phyloP scores from a whole-genome alignment of 169 alveolate genomes.

The Eimeria maxima region DNA sequence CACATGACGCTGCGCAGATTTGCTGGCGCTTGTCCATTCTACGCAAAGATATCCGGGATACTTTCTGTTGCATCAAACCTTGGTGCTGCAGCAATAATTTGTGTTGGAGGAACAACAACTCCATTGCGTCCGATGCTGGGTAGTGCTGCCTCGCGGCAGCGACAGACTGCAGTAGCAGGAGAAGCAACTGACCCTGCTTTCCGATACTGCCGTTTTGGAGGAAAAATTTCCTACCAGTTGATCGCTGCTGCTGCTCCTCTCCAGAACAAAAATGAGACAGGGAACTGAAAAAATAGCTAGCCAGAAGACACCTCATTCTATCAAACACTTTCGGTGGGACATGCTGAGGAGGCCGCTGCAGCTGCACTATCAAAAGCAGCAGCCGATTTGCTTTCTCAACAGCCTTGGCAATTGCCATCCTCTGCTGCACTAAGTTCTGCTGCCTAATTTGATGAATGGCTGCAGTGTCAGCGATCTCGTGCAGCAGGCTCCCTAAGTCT shows the following conservation, averaged over 20 bases:
- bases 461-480: conserved; percentile 32
- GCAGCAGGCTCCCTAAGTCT: conserved; percentile 37
- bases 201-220: not conserved
- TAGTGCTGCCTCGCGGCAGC: conserved; percentile 62
- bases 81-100: conserved; percentile 36
- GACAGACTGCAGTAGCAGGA: conserved; percentile 51
- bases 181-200: conserved; percentile 18
- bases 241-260: not conserved
- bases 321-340: not conserved
- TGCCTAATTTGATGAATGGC: conserved; percentile 8
- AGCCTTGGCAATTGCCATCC: conserved; percentile 47
- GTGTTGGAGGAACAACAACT: conserved; percentile 18
- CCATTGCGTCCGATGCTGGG: conserved; percentile 16
- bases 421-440: conserved; percentile 36
- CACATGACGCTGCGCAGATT: conserved; percentile 3
- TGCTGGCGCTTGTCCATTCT: conserved; percentile 28
- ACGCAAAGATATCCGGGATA: not conserved
- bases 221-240: not conserved
- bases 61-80: not conserved
- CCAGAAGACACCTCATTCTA: conserved; percentile 38
- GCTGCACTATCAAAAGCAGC: conserved; percentile 41
- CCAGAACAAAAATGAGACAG: not conserved
- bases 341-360: conserved; percentile 41
- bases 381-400: conserved; percentile 60
- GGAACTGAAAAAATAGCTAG: not conserved